Evolutionary conservation across 345 rosid genomes (phyloP), one percentile per base, ranked within the genome.

Genomic region (Microcos paniculata): DNA sequence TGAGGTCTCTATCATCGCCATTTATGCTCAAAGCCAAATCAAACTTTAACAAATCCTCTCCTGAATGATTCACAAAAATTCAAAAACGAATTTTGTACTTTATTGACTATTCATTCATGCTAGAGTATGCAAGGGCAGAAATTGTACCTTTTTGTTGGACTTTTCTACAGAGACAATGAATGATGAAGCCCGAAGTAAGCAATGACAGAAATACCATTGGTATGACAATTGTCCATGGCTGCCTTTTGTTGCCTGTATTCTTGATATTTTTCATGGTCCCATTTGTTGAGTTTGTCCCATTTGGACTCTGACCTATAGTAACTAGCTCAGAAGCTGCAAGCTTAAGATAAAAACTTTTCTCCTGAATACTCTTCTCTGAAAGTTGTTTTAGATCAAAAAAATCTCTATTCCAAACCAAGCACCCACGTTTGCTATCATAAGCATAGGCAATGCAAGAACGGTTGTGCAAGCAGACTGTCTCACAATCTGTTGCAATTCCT

Each of bases 381-480:
- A 68, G 72, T 68, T 48, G 72, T 28, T 68, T 45, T 19, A 68
- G 57, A 15, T 15, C 55, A 12, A 62, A 62, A 2, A 59, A 31
- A 15, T 31, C 66, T 5, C 23, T 4, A 30, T 31, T 8, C 66
- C 66, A 62, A 5, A 8, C 12, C 19, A 62, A 31, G 66, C 66
- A 62, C 4, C 66, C 66, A 31, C 4, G 38, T 31, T 62, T 62
- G 21, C 5, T 2, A 62, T 62, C 66, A 62, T 38, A 70, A 9
- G 83, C 80, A 63, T 83, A 83, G 53, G 86, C 88, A 3, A 35
- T 75, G 9, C 88, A 85, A 40, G 84, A 81, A 72, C 86, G 83
- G 13, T 83, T 67, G 13, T 59, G 33, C 42, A 63, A 57, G 72
- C 88, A 85, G 57, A 51, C 5, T 1, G 14, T 8, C 23, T 74